Conservation (phyloP, 495 filamentous ascomycete species). For the Penicillium coprophilum region DNA sequence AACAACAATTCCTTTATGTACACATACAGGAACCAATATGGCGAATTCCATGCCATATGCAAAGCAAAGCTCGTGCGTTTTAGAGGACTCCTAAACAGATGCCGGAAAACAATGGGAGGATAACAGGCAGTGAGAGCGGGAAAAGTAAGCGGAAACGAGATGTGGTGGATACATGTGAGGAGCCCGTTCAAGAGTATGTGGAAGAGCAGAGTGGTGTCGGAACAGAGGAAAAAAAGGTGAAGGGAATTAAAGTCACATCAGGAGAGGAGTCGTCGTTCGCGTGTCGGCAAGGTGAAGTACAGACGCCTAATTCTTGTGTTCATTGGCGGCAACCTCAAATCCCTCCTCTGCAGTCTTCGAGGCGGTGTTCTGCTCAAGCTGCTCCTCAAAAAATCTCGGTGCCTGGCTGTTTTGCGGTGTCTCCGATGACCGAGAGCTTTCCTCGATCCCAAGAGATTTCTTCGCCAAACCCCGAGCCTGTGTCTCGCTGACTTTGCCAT, state of each 20-base stretch:
- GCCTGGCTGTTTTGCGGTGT: slow-evolving; percentile 13
- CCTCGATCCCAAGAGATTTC: slow-evolving; percentile 40
- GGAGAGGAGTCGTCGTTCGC: slow-evolving; percentile 16
- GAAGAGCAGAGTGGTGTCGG: slow-evolving; percentile 11
- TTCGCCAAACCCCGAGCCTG: slow-evolving; percentile 70
- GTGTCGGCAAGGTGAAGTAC: slow-evolving; percentile 5
- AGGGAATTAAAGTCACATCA: slow-evolving; percentile 9
- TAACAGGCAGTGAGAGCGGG: slow-evolving; percentile 3
- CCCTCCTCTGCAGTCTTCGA: slow-evolving; percentile 35
- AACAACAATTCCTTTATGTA: slow-evolving; percentile 18
- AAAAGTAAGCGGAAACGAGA: slow-evolving; percentile 3
- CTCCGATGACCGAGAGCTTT: background rate
- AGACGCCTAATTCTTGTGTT: slow-evolving; percentile 35
- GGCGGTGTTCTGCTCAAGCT: slow-evolving; percentile 6
- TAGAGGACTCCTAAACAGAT: slow-evolving; percentile 18
- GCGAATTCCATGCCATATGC: slow-evolving; percentile 2
- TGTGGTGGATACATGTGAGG: background rate
- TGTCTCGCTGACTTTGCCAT: slow-evolving; percentile 86
- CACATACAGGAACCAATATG: slow-evolving; percentile 14
- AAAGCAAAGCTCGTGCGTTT: slow-evolving; percentile 3
- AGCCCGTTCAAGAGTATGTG: background rate
- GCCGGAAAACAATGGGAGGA: slow-evolving; percentile 4
- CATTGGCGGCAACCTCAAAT: slow-evolving; percentile 50
- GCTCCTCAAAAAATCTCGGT: slow-evolving; percentile 11
- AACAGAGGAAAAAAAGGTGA: background rate